phyloP scores from a whole-genome alignment of 495 filamentous ascomycete species.

The Polyplosphaeria fusca region DNA sequence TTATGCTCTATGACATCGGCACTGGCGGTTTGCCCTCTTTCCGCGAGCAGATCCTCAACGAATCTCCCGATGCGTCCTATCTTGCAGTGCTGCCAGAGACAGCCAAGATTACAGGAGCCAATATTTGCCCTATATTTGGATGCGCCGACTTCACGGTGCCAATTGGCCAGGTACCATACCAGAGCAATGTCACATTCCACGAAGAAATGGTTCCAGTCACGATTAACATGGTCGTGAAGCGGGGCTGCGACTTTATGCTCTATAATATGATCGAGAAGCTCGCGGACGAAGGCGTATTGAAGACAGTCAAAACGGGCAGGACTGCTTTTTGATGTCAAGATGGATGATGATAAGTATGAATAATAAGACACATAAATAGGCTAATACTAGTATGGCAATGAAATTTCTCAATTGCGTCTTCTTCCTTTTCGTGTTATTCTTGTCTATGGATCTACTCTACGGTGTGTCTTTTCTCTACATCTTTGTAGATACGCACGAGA shows the following conservation, averaged over 20 bases:
- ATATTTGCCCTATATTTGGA: slow-evolving; percentile 43
- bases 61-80: slow-evolving; percentile 35
- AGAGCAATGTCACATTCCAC: slow-evolving; percentile 39
- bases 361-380: neutral
- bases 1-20: slow-evolving; percentile 46
- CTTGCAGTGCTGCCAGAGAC: slow-evolving; percentile 37
- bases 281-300: slow-evolving; percentile 43
- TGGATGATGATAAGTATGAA: neutral
- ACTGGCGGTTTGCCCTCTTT: slow-evolving; percentile 44
- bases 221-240: slow-evolving; percentile 42
- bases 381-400: too few relatives aligned
- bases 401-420: too few relatives aligned
- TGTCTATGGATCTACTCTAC: too few relatives aligned
- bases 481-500: too few relatives aligned
- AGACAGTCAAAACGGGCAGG: slow-evolving; percentile 42
- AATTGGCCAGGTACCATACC: slow-evolving; percentile 46
- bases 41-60: slow-evolving; percentile 38
- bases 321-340: slow-evolving; percentile 37
- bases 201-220: slow-evolving; percentile 46
- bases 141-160: slow-evolving; percentile 45
- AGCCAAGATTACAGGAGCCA: slow-evolving; percentile 37
- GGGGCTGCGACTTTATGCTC: slow-evolving; percentile 48
- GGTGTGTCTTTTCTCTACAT: too few relatives aligned
- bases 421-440: too few relatives aligned
- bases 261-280: slow-evolving; percentile 47